Evolutionary conservation across 2,329 filamentous ascomycete species (phyloP).

Genomic region (Paecilomyces sp.): DNA sequence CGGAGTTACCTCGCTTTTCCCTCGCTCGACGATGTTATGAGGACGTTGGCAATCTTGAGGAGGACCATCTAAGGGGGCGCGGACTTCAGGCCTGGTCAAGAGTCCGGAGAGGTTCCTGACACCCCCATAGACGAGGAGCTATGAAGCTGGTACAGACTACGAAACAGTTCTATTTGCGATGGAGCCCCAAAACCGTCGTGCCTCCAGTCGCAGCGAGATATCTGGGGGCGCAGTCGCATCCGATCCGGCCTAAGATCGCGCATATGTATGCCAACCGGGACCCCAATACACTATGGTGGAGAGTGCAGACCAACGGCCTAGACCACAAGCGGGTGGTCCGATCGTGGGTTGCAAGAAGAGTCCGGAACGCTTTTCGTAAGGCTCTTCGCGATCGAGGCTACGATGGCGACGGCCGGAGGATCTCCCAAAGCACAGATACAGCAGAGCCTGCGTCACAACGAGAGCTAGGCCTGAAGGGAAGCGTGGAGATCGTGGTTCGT

Average conservation of each 20-base stretch:
- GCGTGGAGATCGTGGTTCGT: conserved; percentile 23
- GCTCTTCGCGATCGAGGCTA: conserved; percentile 42
- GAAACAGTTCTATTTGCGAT: conserved; percentile 17
- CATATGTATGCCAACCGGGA: conserved; percentile 31
- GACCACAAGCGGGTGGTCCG: conserved; percentile 39
- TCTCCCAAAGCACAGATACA: background rate
- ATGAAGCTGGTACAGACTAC: conserved; percentile 4
- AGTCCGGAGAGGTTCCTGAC: background rate
- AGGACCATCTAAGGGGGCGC: background rate
- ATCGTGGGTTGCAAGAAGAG: conserved; percentile 36
- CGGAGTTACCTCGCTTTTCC: background rate
- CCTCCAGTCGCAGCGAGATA: conserved; percentile 25
- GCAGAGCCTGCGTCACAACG: background rate
- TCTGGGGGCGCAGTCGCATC: conserved; percentile 19
- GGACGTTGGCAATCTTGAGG: background rate
- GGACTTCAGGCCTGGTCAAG: background rate
- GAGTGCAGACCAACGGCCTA: conserved; percentile 25
- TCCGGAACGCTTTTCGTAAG: conserved; percentile 38
- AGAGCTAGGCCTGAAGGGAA: conserved; percentile 25
- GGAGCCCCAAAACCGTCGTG: conserved; percentile 13
- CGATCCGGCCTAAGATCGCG: conserved; percentile 29
- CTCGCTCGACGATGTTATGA: background rate
- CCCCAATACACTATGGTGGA: conserved; percentile 43
- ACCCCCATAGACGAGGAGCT: background rate
- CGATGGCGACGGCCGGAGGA: conserved; percentile 23